Percentiles rank a stretch among this genome's conserved stretches.
Evolutionary conservation across 2,329 filamentous ascomycete genomes (phyloP).

Genomic region (Xylaria sp.): DNA sequence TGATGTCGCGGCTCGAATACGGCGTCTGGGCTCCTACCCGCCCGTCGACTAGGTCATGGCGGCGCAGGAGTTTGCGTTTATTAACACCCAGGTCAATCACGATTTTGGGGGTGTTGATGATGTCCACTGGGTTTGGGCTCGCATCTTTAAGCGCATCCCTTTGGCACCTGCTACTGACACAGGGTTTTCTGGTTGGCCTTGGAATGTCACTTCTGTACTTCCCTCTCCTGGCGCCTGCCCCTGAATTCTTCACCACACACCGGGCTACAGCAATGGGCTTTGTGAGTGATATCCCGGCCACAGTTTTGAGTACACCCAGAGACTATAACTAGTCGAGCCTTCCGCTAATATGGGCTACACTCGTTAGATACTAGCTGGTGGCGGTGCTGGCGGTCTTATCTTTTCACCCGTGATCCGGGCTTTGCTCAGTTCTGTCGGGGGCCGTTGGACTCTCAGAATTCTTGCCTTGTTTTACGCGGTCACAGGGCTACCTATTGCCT

Average conservation of each 20-base stretch:
- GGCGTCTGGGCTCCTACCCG: slow-evolving; percentile 43
- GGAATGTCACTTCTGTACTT: slow-evolving; percentile 59
- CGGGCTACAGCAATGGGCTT: slow-evolving; percentile 60
- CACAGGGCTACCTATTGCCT: slow-evolving; percentile 54
- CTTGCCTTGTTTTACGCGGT: slow-evolving; percentile 53
- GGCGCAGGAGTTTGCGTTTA: slow-evolving; percentile 42
- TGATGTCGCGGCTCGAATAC: slow-evolving; percentile 57
- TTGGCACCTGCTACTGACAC: slow-evolving; percentile 57
- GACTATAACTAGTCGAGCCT: not conserved
- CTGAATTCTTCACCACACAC: slow-evolving; percentile 61
- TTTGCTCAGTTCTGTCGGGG: slow-evolving; percentile 56
- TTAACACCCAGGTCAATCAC: slow-evolving; percentile 54
- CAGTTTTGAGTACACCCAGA: not conserved
- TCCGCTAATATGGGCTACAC: slow-evolving; percentile 20
- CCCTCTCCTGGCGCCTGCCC: slow-evolving; percentile 57
- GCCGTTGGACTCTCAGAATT: slow-evolving; percentile 57
- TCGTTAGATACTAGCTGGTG: slow-evolving; percentile 53
- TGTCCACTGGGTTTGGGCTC: slow-evolving; percentile 57
- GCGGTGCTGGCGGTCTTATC: slow-evolving; percentile 56
- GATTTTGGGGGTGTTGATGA: slow-evolving; percentile 54
- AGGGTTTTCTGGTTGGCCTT: slow-evolving; percentile 56
- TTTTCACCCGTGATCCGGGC: slow-evolving; percentile 55
- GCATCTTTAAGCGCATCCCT: slow-evolving; percentile 52
- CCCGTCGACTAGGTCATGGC: slow-evolving; percentile 40
- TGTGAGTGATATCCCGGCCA: slow-evolving; percentile 43